Base-by-base conservation (phyloP, 73 alveolate species). In the Paramecium caudatum region DNA sequence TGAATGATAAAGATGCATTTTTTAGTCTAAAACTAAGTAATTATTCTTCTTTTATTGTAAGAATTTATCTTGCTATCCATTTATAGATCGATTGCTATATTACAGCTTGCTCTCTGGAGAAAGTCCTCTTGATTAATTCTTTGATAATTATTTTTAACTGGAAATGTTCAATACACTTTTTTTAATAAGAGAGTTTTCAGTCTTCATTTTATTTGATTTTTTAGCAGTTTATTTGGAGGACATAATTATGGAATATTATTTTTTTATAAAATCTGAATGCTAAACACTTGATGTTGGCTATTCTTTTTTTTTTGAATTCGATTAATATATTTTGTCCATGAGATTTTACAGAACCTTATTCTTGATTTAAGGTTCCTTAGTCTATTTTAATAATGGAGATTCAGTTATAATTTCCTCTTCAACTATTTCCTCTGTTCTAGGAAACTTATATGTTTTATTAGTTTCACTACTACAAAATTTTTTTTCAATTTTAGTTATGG, bases 91-190 rank as follows among this genome's bases (percentile, higher is more conserved):
- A 45, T 37, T 74, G 36, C 69, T 36, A 16, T 41, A 19, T 15
- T 17, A 21, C 13, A 21, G 55, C 43, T 74, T 74, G 19, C 55
- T 74, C 6, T 74, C 88, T 43, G 88, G 88, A 49, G 83, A 65
- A n/a, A 32, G n/a, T 13, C 83, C 83, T 43, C 83, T 65, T 12
- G 88, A 74, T 13, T 74, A 74, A 12, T 47, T 74, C n/a, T n/a
- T n/a, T n/a, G n/a, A n/a, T n/a, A n/a, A n/a, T 41, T 74, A 45
- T 41, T 41, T 37, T 37, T 0, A 41, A 74, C 47, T 30, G 16
- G 55, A 30, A 5, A 41, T 68, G 6, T 63, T 74, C 19, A 39
- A 39, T 36, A 74, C 69, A 16, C 65, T 74, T 21, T 74, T 74
- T 74, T 74, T 21, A 45, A 63, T 74, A 15, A 21, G 21, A 27